Percentiles rank a stretch among this genome's conserved stretches.
These are phyloP conservation scores for Camelina laxa DNA, from an alignment of 345 rosid species.

Conservation along the genomic window DNA sequence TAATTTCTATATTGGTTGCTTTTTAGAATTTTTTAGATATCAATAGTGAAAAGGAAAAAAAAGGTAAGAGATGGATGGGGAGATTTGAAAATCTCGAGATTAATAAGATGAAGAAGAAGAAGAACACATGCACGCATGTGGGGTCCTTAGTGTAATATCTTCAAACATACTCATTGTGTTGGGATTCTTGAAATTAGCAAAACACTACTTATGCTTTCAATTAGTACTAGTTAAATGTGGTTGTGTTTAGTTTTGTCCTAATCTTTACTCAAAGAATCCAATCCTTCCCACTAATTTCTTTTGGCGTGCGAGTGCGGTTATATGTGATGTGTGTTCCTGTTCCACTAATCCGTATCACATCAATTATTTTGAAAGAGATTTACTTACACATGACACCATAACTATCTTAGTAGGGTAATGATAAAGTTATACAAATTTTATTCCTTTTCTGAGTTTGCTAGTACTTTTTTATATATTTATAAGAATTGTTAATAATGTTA, in stretches of 20 bases:
- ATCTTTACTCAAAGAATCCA: conserved; percentile 47
- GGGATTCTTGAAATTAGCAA: conserved; percentile 42
- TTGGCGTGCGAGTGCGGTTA: conserved; percentile 27
- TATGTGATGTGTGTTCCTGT: background rate
- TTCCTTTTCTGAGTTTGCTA: background rate
- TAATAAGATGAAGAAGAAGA: conserved; percentile 28
- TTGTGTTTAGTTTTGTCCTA: conserved; percentile 12
- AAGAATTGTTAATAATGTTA: no score
- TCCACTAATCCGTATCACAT: no score
- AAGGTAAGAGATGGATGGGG: conserved; percentile 43
- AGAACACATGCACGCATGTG: conserved; percentile 56
- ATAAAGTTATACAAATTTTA: background rate
- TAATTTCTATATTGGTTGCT: conserved; percentile 34
- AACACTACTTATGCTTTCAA: conserved; percentile 8
- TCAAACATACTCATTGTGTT: conserved; percentile 66
- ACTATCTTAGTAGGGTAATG: background rate
- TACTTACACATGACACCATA: background rate
- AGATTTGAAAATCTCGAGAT: conserved; percentile 45
- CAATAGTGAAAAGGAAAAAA: conserved; percentile 15
- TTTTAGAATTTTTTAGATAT: conserved; percentile 39
- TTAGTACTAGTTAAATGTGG: background rate
- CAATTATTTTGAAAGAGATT: background rate
- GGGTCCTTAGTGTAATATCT: conserved; percentile 56
- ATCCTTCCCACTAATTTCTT: conserved; percentile 36
- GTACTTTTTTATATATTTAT: no score